Conservation (phyloP, 139 green algal species). For the Tetraselmis striata region DNA sequence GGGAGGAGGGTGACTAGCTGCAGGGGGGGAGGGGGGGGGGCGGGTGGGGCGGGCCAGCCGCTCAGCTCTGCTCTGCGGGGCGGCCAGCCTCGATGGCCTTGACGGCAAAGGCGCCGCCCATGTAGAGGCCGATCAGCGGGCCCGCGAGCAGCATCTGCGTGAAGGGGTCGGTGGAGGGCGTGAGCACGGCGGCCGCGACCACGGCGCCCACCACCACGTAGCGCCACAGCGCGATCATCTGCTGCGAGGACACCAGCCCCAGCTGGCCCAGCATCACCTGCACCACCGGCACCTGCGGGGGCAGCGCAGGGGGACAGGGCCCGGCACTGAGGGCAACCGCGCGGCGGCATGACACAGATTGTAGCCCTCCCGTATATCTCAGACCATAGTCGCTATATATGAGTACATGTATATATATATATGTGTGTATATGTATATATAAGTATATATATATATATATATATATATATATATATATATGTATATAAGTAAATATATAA, state of each 20-base stretch:
- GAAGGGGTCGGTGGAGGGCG: constrained; percentile 96
- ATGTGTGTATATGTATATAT: no score
- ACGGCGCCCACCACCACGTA: constrained; percentile 95
- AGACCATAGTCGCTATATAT: no score
- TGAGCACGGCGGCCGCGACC: constrained; percentile 90
- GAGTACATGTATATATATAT: no score
- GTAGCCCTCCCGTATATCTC: no score
- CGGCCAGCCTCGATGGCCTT: constrained; percentile 52
- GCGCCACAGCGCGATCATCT: constrained; percentile 93
- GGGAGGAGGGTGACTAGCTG: no score
- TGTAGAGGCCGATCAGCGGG: constrained; percentile 89
- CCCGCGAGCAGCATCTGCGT: constrained; percentile 88
- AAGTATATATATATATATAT: no score
- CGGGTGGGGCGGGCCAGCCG: no score
- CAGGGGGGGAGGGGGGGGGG: no score
- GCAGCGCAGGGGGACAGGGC: not conserved
- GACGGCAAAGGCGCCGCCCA: constrained; percentile 80
- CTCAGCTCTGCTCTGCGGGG: not conserved
- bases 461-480: no score
- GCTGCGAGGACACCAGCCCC: constrained; percentile 75
- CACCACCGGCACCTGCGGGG: constrained; percentile 87
- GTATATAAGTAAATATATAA: no score
- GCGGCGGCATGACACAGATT: no score
- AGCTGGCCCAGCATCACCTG: constrained; percentile 93
- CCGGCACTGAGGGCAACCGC: no score